Base-by-base conservation (phyloP, 1,284 basidiomycete genomes). In the Amylostereum areolatum region DNA sequence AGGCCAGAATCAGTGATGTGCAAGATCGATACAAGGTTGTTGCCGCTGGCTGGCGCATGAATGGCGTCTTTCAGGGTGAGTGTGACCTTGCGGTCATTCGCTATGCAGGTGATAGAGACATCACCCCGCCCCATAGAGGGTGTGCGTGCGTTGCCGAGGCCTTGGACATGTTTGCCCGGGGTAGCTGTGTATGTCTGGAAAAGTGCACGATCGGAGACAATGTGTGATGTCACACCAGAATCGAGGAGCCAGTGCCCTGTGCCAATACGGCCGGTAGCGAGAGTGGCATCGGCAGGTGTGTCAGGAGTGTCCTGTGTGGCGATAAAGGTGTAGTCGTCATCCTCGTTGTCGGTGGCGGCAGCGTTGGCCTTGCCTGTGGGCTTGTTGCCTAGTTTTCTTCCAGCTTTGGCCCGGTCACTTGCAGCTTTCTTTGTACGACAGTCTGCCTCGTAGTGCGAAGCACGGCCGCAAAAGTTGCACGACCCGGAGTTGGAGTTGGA, bases 381-480 rank as follows among this genome's bases (percentile, higher is more conserved):
- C 33, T 35, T n/a, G 8, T 35, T n/a, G 8, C n/a, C n/a, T 8
- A 8, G 8, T n/a, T 35, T 35, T n/a, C 33, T 35, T 35, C 33
- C 33, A 8, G 8, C 32, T n/a, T 12, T 29, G 44, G 51, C 18
- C 45, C 45, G 34, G 45, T 44, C 9, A 30, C 31, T 1, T 33
- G 34, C 5, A 46, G 51, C 41, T 49, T 33, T 6, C 37, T 37
- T 10, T 31, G 39, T 12, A 6, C 47, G 43, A 32, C 55, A 55
- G 8, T 57, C 47, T 3, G 29, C 32, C 6, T 29, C 25, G 39
- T 49, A 39, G 34, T 57, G 55, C 2, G 54, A 54, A 31, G 53
- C 45, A 32, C 48, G 53, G 1, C 46, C 48, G 41, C 56, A 57
- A 4, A 44, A 25, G 45, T 51, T 32, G 44, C 55, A 57, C 9